A percentile compares a stretch with the other conserved stretches of the same genome.
phyloP scores from a whole-genome alignment of 257 asterid genomes.

The Buddleja alternifolia region DNA sequence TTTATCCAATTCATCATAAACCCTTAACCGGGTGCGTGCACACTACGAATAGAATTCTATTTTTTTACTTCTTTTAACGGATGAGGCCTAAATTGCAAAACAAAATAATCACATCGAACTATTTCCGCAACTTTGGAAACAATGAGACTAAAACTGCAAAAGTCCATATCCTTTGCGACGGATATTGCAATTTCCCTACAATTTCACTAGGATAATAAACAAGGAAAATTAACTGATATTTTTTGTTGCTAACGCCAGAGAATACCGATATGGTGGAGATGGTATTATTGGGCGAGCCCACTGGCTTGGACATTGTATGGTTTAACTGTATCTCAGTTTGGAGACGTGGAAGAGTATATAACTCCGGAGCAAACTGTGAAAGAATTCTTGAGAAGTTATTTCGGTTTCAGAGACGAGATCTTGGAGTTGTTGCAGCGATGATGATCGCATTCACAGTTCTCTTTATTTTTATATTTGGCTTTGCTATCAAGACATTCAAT shows the following conservation, averaged over 20 bases:
- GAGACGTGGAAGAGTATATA: conserved; percentile 32
- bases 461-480: conserved; percentile 54
- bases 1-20: too few species aligned
- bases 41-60: too few species aligned
- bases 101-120: too few species aligned
- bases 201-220: too few species aligned
- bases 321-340: conserved; percentile 48
- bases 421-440: conserved; percentile 51
- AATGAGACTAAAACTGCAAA: too few species aligned
- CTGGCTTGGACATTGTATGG: conserved; percentile 58
- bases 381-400: conserved; percentile 46
- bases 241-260: conserved; percentile 28
- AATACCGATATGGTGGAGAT: conserved; percentile 66
- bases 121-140: too few species aligned
- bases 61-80: too few species aligned
- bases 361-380: conserved; percentile 36
- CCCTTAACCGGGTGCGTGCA: too few species aligned
- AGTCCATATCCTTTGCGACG: too few species aligned
- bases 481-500: conserved; percentile 51
- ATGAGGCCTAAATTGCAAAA: too few species aligned
- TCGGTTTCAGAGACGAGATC: conserved; percentile 56
- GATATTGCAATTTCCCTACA: too few species aligned
- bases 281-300: conserved; percentile 57
- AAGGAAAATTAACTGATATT: too few species aligned
- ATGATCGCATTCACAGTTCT: conserved; percentile 37